Base-by-base conservation (phyloP, 164 flowering plant genomes). In the Magnolia officinalis region DNA sequence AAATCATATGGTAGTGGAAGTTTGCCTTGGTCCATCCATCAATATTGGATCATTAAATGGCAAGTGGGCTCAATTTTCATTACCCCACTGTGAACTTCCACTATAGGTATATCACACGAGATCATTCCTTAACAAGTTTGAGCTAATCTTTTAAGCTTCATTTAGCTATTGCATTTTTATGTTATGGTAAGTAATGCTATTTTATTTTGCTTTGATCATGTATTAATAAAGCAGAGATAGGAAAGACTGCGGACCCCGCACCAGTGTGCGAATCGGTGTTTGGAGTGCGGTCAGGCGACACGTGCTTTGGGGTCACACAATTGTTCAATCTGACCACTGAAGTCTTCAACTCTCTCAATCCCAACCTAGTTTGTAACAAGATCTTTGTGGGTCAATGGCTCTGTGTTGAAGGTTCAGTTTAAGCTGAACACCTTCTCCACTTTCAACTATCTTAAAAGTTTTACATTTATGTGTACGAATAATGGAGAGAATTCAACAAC, bases 371-470 rank as follows among this genome's bases (percentile, higher is more conserved):
- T 50, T 81, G 79, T 23, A 51, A 73, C 45, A 58, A 45, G 18
- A 66, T 81, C 64, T 81, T 81, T n/a, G 71, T 81, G 13, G 79
- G 79, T 58, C 75, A 81, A 71, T 81, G 84, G 81, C 72, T 81
- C 2, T 81, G 84, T 21, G 73, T 78, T 71, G 74, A 58, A 3
- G 80, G 75, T n/a, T 29, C 63, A 61, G 70, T 13, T 64, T 74
- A 45, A 74, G 71, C 45, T 67, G 9, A 37, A 1, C 50, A 20
- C 11, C 71, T 37, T 55, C 19, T 69, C 19, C 20, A 69, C 26
- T 66, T 69, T 8, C 20, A 69, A 37, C 2, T 11, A 69, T 14
- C 20, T 11, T 6, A 37, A 69, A 31, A 14, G 4, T 21, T 11
- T 11, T 14, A 4, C 24, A n/a, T n/a, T 1, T 69, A 16, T 37